Evolutionary conservation across 306 rosid species (phyloP).

Genomic region (Rosa rugosa): DNA sequence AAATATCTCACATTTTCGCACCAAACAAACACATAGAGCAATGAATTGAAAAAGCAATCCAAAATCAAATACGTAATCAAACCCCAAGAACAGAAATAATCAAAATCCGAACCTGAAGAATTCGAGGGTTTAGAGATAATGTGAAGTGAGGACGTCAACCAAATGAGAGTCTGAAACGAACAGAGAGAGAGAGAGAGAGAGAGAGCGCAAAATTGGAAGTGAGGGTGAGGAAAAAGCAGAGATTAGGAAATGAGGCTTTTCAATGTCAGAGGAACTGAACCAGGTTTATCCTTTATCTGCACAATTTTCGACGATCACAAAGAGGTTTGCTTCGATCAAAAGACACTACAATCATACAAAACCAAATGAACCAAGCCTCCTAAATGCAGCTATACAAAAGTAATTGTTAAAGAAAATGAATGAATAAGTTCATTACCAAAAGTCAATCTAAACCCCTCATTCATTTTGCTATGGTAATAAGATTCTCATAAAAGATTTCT

Average conservation of each 20-base stretch:
- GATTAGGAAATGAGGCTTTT: not conserved
- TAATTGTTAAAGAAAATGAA: not conserved
- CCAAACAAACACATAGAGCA: not conserved
- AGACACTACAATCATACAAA: not conserved
- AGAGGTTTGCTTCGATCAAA: too few relatives aligned
- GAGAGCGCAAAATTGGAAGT: not conserved
- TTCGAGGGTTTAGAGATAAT: not conserved
- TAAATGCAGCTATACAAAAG: not conserved
- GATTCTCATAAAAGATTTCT: not conserved
- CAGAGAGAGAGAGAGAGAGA: too few relatives aligned
- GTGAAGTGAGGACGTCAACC: too few relatives aligned
- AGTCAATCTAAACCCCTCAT: slow-evolving; percentile 13
- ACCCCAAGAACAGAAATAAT: not conserved
- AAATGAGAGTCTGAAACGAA: too few relatives aligned
- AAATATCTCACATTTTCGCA: not conserved
- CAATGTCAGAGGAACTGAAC: not conserved
- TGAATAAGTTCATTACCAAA: not conserved
- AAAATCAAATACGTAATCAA: too few relatives aligned
- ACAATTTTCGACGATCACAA: too few relatives aligned
- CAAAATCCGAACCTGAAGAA: not conserved
- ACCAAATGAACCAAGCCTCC: not conserved
- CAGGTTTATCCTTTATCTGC: not conserved
- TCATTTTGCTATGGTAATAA: slow-evolving; percentile 1
- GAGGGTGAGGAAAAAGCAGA: not conserved
- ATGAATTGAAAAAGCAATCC: not conserved